phyloP scores from a whole-genome alignment of 345 rosid species.

The Streptanthus diversifolius region DNA sequence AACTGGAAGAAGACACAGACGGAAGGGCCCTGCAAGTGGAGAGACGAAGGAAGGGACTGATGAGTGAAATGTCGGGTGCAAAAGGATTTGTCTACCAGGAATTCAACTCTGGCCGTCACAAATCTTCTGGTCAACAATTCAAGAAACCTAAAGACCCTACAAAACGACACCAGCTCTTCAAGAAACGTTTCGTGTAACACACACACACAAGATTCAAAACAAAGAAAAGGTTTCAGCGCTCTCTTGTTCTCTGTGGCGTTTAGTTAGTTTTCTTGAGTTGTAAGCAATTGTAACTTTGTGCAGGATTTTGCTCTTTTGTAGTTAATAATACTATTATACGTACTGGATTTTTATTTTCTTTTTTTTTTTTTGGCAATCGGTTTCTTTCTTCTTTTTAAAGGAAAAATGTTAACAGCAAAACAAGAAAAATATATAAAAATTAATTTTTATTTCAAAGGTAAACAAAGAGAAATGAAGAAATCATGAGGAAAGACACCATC shows the following conservation, averaged over 20 bases:
- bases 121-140: conserved; percentile 43
- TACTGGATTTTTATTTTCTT: too few relatives aligned
- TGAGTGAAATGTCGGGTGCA: conserved; percentile 91
- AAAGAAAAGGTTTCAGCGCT: neutral
- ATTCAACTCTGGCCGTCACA: conserved; percentile 51
- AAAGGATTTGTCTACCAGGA: conserved; percentile 88
- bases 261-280: neutral
- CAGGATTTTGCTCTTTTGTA: too few relatives aligned
- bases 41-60: conserved; percentile 58
- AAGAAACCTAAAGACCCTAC: conserved; percentile 84
- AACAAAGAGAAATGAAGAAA: too few relatives aligned
- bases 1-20: conserved; percentile 83
- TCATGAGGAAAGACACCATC: too few relatives aligned
- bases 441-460: too few relatives aligned
- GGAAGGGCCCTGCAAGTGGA: conserved; percentile 76
- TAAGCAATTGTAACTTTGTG: neutral
- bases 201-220: neutral
- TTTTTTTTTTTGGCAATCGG: too few relatives aligned
- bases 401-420: too few relatives aligned
- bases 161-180: conserved; percentile 74
- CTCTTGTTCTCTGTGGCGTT: neutral
- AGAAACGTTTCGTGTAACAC: conserved; percentile 36
- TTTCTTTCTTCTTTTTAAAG: too few relatives aligned
- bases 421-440: too few relatives aligned
- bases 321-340: too few relatives aligned